phyloP scores from a whole-genome alignment of 2,329 filamentous ascomycete species.

The Fusarium metavorans region DNA sequence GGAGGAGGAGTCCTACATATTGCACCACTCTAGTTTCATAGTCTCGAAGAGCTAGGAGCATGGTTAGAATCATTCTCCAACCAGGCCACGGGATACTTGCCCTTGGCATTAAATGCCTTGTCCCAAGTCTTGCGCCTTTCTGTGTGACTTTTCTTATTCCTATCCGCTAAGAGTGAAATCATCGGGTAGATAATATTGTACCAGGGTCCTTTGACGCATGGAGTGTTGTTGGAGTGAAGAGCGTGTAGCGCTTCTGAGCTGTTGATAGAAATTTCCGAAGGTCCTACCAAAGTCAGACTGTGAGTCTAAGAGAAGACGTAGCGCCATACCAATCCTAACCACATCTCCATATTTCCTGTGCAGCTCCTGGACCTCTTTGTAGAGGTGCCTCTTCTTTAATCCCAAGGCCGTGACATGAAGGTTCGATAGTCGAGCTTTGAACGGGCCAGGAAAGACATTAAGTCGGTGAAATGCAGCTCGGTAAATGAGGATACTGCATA shows the following conservation, averaged over 20 bases:
- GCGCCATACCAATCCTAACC: background rate
- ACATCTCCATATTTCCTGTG: slow-evolving; percentile 3
- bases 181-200: slow-evolving; percentile 48
- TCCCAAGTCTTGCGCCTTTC: slow-evolving; percentile 51
- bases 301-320: background rate
- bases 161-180: slow-evolving; percentile 46
- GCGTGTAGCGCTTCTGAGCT: background rate
- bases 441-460: slow-evolving; percentile 3
- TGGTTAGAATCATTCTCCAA: slow-evolving; percentile 8
- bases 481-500: background rate
- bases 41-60: slow-evolving; percentile 32
- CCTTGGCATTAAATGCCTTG: slow-evolving; percentile 47
- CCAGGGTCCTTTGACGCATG: slow-evolving; percentile 49
- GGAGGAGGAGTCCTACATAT: slow-evolving; percentile 40
- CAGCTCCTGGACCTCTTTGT: background rate
- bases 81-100: background rate
- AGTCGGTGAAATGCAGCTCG: background rate
- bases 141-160: slow-evolving; percentile 47
- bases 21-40: slow-evolving; percentile 46
- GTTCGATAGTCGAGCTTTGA: background rate
- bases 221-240: background rate
- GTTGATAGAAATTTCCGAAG: slow-evolving; percentile 1
- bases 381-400: background rate
- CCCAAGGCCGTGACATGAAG: background rate
- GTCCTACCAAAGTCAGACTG: background rate